phyloP scores from a whole-genome alignment of 164 flowering plant species.

The Tinospora cordifolia region DNA sequence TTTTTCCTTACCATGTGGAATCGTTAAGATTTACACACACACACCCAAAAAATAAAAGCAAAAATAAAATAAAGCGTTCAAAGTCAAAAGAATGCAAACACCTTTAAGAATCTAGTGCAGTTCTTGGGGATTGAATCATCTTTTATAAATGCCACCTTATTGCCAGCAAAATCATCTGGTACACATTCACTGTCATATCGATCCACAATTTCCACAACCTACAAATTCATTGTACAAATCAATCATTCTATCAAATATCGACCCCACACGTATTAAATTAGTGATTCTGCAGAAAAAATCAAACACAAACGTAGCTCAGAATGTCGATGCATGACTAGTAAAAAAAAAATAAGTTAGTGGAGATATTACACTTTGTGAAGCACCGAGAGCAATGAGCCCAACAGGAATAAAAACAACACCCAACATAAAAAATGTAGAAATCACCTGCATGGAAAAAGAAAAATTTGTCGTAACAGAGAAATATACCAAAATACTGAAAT shows the following conservation, averaged over 20 bases:
- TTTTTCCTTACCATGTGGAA: too few relatives aligned
- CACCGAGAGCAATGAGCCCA: constrained; percentile 51
- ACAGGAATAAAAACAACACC: constrained; percentile 60
- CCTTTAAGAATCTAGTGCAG: constrained; percentile 55
- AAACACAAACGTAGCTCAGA: not conserved
- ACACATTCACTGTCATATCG: constrained; percentile 71
- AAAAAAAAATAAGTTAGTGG: not conserved
- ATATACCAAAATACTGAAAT: not conserved
- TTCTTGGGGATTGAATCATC: constrained; percentile 51
- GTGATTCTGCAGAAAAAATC: not conserved
- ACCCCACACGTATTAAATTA: not conserved
- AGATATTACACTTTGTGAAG: constrained; percentile 54
- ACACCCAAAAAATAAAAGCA: too few relatives aligned
- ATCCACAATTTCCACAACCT: constrained; percentile 77
- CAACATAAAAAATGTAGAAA: constrained; percentile 43
- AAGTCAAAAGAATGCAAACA: constrained; percentile 14
- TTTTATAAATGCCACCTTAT: constrained; percentile 58
- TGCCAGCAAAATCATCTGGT: constrained; percentile 39
- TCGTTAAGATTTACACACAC: not conserved
- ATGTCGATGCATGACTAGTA: not conserved
- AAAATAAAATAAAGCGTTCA: not conserved
- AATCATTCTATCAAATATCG: not conserved
- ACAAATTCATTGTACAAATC: constrained; percentile 8
- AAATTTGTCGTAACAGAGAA: not conserved
- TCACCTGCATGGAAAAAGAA: constrained; percentile 45